Evolutionary conservation across 2,329 filamentous ascomycete genomes (phyloP).

Genomic region (Ophiognomonia clavigignenti-juglandacearum): DNA sequence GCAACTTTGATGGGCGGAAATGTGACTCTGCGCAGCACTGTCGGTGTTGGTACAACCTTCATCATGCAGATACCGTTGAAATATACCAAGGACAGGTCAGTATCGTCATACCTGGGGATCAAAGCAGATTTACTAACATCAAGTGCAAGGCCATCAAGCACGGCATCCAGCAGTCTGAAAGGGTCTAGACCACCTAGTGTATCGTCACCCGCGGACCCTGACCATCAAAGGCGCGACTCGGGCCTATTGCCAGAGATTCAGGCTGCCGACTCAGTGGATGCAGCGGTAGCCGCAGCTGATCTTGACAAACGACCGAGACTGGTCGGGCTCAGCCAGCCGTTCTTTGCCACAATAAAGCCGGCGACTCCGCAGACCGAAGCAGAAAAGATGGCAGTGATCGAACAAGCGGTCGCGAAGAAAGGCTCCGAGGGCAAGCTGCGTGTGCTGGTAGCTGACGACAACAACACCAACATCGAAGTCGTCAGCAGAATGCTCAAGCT

Average conservation of each 20-base stretch:
- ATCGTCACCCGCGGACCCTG: slow-evolving; percentile 32
- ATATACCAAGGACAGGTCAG: slow-evolving; percentile 65
- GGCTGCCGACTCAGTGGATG: slow-evolving; percentile 23
- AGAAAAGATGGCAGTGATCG: slow-evolving; percentile 61
- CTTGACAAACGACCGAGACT: slow-evolving; percentile 70
- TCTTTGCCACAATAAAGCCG: slow-evolving; percentile 54
- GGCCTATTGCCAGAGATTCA: slow-evolving; percentile 18
- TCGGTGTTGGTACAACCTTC: slow-evolving; percentile 74
- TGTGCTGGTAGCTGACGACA: slow-evolving; percentile 78
- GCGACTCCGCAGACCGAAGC: slow-evolving; percentile 36
- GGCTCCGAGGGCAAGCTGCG: slow-evolving; percentile 60
- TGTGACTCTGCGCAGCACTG: slow-evolving; percentile 65
- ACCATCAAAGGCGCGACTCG: slow-evolving; percentile 24
- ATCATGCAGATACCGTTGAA: slow-evolving; percentile 77
- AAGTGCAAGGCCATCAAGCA: slow-evolving; percentile 41
- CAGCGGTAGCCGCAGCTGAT: slow-evolving; percentile 36
- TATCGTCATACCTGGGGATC: background rate
- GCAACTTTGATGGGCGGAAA: slow-evolving; percentile 77
- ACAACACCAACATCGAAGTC: slow-evolving; percentile 53
- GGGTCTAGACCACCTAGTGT: slow-evolving; percentile 44
- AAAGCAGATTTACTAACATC: background rate
- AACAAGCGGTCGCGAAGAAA: slow-evolving; percentile 59
- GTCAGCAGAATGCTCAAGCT: slow-evolving; percentile 64
- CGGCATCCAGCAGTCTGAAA: slow-evolving; percentile 48
- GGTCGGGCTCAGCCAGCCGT: slow-evolving; percentile 77